phyloP scores from a whole-genome alignment of 805 yeast genomes.

The Wickerhamomyces strasburgensis region DNA sequence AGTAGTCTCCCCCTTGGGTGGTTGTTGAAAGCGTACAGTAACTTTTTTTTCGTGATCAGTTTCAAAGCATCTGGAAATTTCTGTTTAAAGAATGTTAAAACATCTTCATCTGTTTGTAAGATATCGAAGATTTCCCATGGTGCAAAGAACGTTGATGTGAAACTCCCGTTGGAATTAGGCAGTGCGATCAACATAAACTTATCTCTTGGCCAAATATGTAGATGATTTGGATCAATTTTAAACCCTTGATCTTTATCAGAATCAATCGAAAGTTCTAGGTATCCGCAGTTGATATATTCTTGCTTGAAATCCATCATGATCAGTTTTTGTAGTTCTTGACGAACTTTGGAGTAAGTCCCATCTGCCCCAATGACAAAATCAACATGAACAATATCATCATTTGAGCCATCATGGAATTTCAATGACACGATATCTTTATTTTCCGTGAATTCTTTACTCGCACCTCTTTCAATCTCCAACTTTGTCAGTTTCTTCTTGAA shows the following conservation, averaged over 20 bases:
- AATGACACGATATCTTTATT: too few relatives aligned
- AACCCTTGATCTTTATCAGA: slow-evolving; percentile 33
- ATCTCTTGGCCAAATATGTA: slow-evolving; percentile 91
- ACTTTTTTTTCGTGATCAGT: slow-evolving; percentile 55
- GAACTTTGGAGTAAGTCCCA: slow-evolving; percentile 73
- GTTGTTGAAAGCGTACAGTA: slow-evolving; percentile 44
- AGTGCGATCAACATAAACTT: slow-evolving; percentile 86
- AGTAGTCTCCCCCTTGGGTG: slow-evolving; percentile 78
- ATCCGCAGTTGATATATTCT: slow-evolving; percentile 78
- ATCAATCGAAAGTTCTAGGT: slow-evolving; percentile 69
- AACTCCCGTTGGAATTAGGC: slow-evolving; percentile 80
- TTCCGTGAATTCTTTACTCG: too few relatives aligned
- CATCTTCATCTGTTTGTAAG: slow-evolving; percentile 38
- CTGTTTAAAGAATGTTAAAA: slow-evolving; percentile 46
- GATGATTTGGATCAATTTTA: slow-evolving; percentile 52
- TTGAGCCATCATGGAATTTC: too few relatives aligned
- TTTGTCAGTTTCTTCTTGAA: slow-evolving; percentile 55
- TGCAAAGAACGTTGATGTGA: slow-evolving; percentile 85
- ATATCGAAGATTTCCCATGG: slow-evolving; percentile 66
- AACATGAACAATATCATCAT: slow-evolving; percentile 26
- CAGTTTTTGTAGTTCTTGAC: slow-evolving; percentile 61
- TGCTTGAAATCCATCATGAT: slow-evolving; percentile 68
- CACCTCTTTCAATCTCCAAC: slow-evolving; percentile 30
- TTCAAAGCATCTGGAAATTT: slow-evolving; percentile 73
- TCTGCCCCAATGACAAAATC: slow-evolving; percentile 80